phyloP scores from a whole-genome alignment of 1,284 basidiomycete genomes.

The Afroboletus lepidellus region DNA sequence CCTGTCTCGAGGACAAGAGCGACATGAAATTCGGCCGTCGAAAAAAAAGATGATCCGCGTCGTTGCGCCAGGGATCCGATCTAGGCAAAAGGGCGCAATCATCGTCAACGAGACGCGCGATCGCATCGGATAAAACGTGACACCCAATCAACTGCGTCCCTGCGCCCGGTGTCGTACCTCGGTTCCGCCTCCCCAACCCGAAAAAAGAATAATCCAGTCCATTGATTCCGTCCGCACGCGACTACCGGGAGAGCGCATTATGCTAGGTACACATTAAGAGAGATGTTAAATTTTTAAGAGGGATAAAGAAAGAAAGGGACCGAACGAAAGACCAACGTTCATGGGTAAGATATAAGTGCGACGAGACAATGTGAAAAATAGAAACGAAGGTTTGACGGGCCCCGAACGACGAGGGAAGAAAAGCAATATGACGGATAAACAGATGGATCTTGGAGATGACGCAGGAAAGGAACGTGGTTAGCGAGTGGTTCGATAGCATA shows the following conservation, averaged over 20 bases:
- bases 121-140: no score
- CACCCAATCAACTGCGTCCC: no score
- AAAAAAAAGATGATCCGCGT: no score
- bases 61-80: no score
- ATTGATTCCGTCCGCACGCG: neutral
- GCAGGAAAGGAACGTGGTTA: constrained; percentile 13
- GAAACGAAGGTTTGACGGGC: neutral
- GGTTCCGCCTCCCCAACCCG: neutral
- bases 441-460: constrained; percentile 8
- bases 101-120: no score
- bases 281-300: neutral
- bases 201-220: neutral
- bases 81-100: no score
- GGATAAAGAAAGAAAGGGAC: neutral
- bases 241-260: constrained; percentile 2
- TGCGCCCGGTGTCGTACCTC: neutral
- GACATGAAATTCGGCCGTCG: no score
- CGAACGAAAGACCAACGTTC: neutral
- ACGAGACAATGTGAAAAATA: neutral
- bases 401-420: neutral
- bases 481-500: constrained; percentile 12
- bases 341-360: constrained; percentile 2
- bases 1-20: no score
- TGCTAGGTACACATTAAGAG: constrained; percentile 2
- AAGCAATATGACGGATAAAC: constrained; percentile 25